phyloP scores from a whole-genome alignment of 2,329 filamentous ascomycete genomes.

The Apiospora arundinis region DNA sequence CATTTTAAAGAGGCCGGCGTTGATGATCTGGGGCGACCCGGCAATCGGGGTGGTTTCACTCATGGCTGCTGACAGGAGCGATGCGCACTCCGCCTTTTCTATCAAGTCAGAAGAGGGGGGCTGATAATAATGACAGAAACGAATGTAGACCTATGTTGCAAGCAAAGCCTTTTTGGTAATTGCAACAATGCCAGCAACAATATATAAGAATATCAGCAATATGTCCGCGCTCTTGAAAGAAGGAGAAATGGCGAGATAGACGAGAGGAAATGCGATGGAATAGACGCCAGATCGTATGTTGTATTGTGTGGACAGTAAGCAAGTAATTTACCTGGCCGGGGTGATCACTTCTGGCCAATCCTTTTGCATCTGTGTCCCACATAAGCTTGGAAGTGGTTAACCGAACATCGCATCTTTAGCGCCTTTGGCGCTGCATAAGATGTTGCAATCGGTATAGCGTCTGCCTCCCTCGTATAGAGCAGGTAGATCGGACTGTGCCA shows the following conservation, averaged over 20 bases:
- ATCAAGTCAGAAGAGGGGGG: neutral
- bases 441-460: no score
- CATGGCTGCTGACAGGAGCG: neutral
- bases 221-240: neutral
- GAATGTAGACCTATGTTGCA: neutral
- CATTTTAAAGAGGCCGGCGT: conserved; percentile 27
- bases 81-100: neutral
- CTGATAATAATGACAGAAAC: neutral
- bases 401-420: no score
- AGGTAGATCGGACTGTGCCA: no score
- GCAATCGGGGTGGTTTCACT: neutral
- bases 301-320: neutral
- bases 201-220: neutral
- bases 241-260: no score
- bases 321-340: no score
- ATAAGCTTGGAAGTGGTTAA: no score
- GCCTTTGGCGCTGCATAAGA: no score
- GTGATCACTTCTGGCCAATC: no score
- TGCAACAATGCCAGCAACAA: neutral
- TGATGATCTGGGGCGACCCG: conserved; percentile 22
- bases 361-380: neutral
- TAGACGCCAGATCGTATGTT: neutral
- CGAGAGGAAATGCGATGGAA: neutral
- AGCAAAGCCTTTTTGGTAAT: neutral
- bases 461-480: no score